Evolutionary conservation across 441 rosid species (phyloP), one percentile per base, ranked within the genome.

Genomic region (Melastoma candidum): DNA sequence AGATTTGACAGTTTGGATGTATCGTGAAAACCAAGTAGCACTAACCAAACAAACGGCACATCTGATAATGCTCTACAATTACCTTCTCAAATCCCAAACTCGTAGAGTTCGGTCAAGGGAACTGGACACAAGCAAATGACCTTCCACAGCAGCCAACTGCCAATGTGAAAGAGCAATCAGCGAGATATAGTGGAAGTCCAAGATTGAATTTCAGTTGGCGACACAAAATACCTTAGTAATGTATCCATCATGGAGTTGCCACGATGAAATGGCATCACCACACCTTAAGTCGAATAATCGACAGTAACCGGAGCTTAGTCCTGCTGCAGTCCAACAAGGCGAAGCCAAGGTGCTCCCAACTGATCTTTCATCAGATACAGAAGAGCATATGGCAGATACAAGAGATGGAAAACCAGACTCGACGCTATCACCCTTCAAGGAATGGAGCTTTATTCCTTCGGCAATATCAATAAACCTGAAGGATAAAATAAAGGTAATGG

Each of bases 71-170:
- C 32, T 39, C 29, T 5, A 17, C 11, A 9, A 53, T 50, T 61
- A 90, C 98, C 85, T 81, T 69, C 96, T 83, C 64, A 90, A 60
- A 78, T 90, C 96, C 96, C 98, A 90, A 55, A 85, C 77, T 46
- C 79, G 77, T 69, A 90, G 55, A 53, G 90, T 83, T 70, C 61
- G 74, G 69, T 87, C 98, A 53, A 81, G 88, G 58, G 96, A 90
- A 80, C 98, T 90, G 56, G 98, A 87, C 66, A 90, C 85, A 68
- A 90, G 92, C 63, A 80, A 67, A 78, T 90, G 86, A 54, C 80
- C 80, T 71, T 85, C 93, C 7, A 85, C 79, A 59, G 93, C 84
- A 63, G 85, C 83, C 79, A 90, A 73, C 96, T 90, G 84, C 72
- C 41, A 32, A 74, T 29, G 50, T 29, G 22, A 56, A 50, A 59